Evolutionary conservation across 1,284 basidiomycete species (phyloP).

Genomic region (Cryptococcus sp.): DNA sequence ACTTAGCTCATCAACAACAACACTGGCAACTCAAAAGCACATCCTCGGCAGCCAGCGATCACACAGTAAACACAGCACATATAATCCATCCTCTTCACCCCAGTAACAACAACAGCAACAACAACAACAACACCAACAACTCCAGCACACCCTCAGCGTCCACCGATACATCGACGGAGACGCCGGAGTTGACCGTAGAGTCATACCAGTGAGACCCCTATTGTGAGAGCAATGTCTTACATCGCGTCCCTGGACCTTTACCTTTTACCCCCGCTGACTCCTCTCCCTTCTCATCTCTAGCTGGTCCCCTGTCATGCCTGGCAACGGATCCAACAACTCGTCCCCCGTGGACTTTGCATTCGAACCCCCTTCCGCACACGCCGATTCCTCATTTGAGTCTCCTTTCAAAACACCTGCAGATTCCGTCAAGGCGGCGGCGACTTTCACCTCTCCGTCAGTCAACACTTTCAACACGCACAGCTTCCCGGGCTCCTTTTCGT

Average conservation of each 20-base stretch:
- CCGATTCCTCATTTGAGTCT: constrained; percentile 10
- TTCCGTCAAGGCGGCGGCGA: neutral
- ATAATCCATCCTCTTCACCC: no score
- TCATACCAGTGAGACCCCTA: neutral
- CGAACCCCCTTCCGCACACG: constrained; percentile 22
- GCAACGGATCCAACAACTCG: constrained; percentile 20
- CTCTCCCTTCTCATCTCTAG: constrained; percentile 4
- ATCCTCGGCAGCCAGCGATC: no score
- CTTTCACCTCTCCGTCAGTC: neutral
- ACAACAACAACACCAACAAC: no score
- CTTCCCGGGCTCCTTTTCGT: constrained; percentile 11
- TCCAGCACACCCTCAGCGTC: no score
- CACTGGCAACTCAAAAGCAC: no score
- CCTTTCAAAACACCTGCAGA: constrained; percentile 2
- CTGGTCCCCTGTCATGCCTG: constrained; percentile 11
- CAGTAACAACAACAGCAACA: no score
- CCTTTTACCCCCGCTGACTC: constrained; percentile 9
- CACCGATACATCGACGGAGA: no score
- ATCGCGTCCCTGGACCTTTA: constrained; percentile 1
- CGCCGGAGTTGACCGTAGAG: no score
- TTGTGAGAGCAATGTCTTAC: neutral
- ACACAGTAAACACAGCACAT: no score
- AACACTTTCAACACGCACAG: neutral
- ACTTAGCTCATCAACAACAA: neutral
- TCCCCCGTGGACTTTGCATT: constrained; percentile 39